Evolutionary conservation across 2,329 filamentous ascomycete species (phyloP).

Genomic region (Phaeosphaeriaceae sp.): DNA sequence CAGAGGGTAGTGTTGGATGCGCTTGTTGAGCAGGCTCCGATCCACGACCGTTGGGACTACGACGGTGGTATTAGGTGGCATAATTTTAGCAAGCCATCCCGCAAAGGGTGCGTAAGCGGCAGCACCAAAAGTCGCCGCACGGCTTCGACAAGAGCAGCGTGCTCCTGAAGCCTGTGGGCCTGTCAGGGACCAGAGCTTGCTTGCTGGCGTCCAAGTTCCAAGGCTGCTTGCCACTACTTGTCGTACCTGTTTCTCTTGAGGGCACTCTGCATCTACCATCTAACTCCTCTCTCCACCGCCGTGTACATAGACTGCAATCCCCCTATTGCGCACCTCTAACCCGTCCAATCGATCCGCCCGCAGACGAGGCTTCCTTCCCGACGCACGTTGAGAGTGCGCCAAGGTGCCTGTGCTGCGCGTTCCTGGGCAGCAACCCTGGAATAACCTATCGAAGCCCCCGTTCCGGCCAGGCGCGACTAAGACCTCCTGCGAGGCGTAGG

Average conservation of each 20-base stretch:
- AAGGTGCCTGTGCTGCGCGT: conserved; percentile 25
- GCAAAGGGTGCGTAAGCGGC: conserved; percentile 30
- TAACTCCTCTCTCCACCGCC: conserved; percentile 8
- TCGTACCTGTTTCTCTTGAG: neutral
- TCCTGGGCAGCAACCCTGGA: conserved; percentile 14
- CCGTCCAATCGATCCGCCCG: neutral
- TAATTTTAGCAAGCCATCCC: conserved; percentile 35
- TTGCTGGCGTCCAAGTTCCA: neutral
- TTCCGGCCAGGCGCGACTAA: conserved; percentile 28
- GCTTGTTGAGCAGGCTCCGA: conserved; percentile 2
- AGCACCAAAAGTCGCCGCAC: conserved; percentile 23
- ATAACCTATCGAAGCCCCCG: conserved; percentile 13
- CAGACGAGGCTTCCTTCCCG: conserved; percentile 13
- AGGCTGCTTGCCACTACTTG: neutral
- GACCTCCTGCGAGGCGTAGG: conserved; percentile 13
- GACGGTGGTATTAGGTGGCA: conserved; percentile 1
- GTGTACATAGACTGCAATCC: conserved; percentile 1
- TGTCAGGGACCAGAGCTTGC: conserved; percentile 13
- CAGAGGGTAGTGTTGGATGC: neutral
- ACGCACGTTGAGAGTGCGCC: conserved; percentile 18
- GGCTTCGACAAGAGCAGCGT: conserved; percentile 25
- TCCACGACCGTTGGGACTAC: conserved; percentile 4
- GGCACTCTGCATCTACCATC: conserved; percentile 6
- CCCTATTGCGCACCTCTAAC: neutral
- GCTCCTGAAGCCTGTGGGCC: conserved; percentile 14